Percentiles rank a stretch among this genome's conserved stretches.
phyloP scores from a whole-genome alignment of 1,284 basidiomycete genomes.

The Fistulina hepatica region DNA sequence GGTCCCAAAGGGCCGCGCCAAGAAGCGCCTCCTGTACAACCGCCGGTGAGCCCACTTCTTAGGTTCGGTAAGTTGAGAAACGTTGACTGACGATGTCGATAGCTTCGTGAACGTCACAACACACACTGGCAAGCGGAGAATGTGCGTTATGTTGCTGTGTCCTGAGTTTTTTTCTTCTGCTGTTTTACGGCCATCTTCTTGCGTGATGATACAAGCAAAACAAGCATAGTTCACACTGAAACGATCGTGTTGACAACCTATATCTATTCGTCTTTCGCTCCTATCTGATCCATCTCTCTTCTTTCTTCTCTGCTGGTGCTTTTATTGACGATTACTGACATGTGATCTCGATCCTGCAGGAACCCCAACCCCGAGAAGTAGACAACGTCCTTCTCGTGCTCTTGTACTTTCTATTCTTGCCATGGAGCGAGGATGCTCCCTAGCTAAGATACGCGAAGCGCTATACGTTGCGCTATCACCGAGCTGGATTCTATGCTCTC shows the following conservation, averaged over 20 bases:
- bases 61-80: conserved; percentile 1
- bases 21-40: conserved; percentile 94
- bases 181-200: conserved; percentile 6
- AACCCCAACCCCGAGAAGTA: conserved; percentile 80
- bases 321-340: conserved; percentile 19
- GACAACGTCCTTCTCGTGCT: no score
- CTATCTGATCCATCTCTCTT: conserved; percentile 57
- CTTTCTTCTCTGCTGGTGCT: conserved; percentile 7
- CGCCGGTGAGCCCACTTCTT: conserved; percentile 48
- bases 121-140: conserved; percentile 87
- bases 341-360: conserved; percentile 31
- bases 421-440: no score
- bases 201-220: conserved; percentile 56
- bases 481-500: no score
- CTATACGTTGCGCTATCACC: no score
- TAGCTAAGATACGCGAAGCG: no score
- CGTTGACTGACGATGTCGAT: conserved; percentile 11
- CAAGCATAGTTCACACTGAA: conserved; percentile 93
- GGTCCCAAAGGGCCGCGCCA: conserved; percentile 88
- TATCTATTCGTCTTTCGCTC: conserved; percentile 88
- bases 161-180: conserved; percentile 4
- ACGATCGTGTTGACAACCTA: conserved; percentile 62
- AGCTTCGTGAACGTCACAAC: conserved; percentile 95
- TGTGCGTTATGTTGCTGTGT: conserved; percentile 52
- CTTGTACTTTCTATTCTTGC: no score